Conservation (phyloP, 1,284 basidiomycete genomes). For the Ustilago vetiveriae region DNA sequence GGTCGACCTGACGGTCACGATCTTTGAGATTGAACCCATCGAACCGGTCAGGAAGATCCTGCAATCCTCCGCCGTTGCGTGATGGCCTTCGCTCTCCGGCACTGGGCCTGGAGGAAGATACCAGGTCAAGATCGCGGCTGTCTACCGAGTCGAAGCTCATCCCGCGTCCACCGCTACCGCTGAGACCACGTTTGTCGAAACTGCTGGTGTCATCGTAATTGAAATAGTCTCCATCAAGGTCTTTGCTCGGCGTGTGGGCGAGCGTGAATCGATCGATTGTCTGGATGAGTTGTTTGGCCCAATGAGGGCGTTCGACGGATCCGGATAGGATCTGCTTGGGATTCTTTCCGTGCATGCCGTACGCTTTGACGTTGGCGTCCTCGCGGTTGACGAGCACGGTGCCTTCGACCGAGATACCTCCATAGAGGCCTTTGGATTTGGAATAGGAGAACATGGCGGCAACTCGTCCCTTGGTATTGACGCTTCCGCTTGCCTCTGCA, state of each 20-base stretch:
- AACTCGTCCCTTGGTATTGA: constrained; percentile 86
- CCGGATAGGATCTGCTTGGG: constrained; percentile 62
- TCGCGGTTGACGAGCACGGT: constrained; percentile 94
- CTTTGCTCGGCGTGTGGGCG: constrained; percentile 43
- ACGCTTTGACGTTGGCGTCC: constrained; percentile 72
- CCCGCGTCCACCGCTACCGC: constrained; percentile 26
- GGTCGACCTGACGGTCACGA: no score
- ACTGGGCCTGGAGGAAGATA: neutral
- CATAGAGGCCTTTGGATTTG: constrained; percentile 91
- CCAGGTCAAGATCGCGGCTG: constrained; percentile 25
- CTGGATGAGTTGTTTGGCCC: constrained; percentile 38
- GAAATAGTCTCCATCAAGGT: constrained; percentile 46
- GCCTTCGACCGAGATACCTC: constrained; percentile 85
- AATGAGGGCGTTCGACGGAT: constrained; percentile 48
- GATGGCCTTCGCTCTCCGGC: constrained; percentile 8
- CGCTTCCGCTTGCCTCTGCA: constrained; percentile 86
- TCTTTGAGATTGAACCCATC: constrained; percentile 23
- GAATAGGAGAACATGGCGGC: constrained; percentile 92
- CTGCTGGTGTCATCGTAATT: constrained; percentile 43
- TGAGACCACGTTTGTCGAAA: constrained; percentile 26
- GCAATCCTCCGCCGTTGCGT: constrained; percentile 4
- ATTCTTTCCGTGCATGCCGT: constrained; percentile 50
- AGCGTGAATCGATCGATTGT: constrained; percentile 56
- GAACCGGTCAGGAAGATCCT: constrained; percentile 32
- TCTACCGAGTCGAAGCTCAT: constrained; percentile 37